phyloP scores from a whole-genome alignment of 371 early-diverging fungal genomes.

The Mortierella sp. region DNA sequence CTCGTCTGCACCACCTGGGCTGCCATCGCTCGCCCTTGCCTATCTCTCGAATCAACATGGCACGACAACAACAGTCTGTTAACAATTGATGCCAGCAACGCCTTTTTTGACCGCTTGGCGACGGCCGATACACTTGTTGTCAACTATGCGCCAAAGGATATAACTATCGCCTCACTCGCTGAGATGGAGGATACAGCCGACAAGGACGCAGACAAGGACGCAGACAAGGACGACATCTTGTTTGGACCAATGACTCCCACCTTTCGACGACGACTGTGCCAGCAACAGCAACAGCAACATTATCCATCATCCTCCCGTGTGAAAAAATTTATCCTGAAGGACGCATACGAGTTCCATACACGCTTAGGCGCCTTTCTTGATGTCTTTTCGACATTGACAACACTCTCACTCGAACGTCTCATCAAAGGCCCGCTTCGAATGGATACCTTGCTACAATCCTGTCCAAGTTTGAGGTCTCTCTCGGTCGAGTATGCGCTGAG shows the following conservation, averaged over 20 bases:
- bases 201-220: neutral
- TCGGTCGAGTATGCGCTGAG: slow-evolving; percentile 14
- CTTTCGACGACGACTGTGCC: neutral
- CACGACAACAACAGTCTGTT: neutral
- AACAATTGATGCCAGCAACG: neutral
- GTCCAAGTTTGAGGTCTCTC: neutral
- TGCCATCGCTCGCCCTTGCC: slow-evolving; percentile 7
- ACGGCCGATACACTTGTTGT: neutral
- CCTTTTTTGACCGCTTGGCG: neutral
- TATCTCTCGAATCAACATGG: neutral
- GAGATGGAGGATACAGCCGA: neutral
- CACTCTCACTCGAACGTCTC: neutral
- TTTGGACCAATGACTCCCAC: neutral
- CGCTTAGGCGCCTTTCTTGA: neutral
- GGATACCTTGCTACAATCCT: neutral
- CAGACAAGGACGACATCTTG: neutral
- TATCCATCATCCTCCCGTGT: neutral
- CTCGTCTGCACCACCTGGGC: slow-evolving; percentile 18
- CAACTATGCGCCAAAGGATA: neutral
- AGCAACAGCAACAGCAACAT: no score
- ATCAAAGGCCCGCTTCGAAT: slow-evolving; percentile 4
- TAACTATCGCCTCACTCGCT: neutral
- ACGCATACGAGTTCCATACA: slow-evolving; percentile 1
- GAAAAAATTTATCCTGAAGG: neutral
- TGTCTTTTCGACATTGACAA: neutral